A percentile compares a stretch with the other conserved stretches of the same genome.
These are phyloP conservation scores for Plectranthus barbatus DNA, from an alignment of 257 asterid species.

Conservation along the genomic window DNA sequence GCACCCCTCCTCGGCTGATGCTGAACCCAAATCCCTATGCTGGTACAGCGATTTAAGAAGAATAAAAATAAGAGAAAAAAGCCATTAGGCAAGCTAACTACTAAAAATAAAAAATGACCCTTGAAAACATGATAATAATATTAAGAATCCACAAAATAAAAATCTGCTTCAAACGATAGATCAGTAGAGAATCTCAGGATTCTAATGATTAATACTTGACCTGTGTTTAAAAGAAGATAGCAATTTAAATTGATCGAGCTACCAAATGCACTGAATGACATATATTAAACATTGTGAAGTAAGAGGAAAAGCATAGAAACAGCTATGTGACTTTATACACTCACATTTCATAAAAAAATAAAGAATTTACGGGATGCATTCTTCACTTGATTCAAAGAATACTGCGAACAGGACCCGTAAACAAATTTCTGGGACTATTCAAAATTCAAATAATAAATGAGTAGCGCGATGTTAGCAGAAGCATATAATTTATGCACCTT, in stretches of 20 bases:
- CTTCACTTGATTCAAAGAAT: neutral
- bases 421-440: constrained; percentile 18
- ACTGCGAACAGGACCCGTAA: constrained; percentile 23
- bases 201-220: constrained; percentile 2
- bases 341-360: neutral
- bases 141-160: neutral
- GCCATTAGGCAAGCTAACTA: constrained; percentile 7
- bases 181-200: neutral
- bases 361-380: neutral
- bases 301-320: neutral
- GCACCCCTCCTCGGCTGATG: constrained; percentile 27
- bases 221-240: neutral
- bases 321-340: neutral
- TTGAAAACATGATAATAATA: neutral
- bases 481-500: constrained; percentile 36
- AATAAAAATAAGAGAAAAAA: neutral
- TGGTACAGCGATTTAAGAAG: constrained; percentile 23
- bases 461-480: constrained; percentile 34
- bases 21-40: constrained; percentile 36
- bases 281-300: neutral
- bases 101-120: constrained; percentile 11
- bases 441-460: neutral
- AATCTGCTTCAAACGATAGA: neutral
- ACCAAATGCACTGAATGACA: neutral
- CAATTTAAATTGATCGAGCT: constrained; percentile 1